Conservation (phyloP, 139 green algal species). For the Chlorella vulgaris region DNA sequence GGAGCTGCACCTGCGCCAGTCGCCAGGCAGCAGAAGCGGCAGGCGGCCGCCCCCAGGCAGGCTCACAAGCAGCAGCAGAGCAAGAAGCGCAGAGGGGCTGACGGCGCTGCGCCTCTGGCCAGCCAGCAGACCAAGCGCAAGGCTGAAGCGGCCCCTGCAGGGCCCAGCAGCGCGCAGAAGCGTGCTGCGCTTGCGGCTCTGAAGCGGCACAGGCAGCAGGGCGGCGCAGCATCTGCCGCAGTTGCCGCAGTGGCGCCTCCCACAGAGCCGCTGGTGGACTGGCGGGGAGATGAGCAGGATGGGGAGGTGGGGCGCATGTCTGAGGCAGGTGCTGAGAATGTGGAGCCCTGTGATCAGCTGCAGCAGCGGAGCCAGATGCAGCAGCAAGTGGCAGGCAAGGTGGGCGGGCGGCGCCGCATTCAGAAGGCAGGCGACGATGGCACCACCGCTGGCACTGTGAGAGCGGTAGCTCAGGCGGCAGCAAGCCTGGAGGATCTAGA, state of each 20-base stretch:
- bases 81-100: background rate
- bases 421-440: background rate
- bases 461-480: background rate
- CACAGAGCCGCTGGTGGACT: background rate
- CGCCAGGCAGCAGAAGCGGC: constrained; percentile 1
- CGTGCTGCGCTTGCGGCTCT: background rate
- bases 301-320: background rate
- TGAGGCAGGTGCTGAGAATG: background rate
- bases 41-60: background rate
- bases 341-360: no score
- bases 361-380: background rate
- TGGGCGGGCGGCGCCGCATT: background rate
- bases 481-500: background rate
- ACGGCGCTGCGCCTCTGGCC: background rate
- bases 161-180: background rate
- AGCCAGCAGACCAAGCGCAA: constrained; percentile 1
- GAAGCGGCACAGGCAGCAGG: background rate
- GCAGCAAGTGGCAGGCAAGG: background rate
- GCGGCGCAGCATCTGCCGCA: background rate
- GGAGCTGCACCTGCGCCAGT: background rate
- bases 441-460: background rate
- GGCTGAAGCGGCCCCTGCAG: background rate
- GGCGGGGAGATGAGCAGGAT: background rate
- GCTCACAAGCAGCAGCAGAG: background rate
- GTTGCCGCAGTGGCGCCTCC: background rate